Evolutionary conservation across 352 stramenopile genomes (phyloP).

Genomic region (Saprolegnia parasitica): DNA sequence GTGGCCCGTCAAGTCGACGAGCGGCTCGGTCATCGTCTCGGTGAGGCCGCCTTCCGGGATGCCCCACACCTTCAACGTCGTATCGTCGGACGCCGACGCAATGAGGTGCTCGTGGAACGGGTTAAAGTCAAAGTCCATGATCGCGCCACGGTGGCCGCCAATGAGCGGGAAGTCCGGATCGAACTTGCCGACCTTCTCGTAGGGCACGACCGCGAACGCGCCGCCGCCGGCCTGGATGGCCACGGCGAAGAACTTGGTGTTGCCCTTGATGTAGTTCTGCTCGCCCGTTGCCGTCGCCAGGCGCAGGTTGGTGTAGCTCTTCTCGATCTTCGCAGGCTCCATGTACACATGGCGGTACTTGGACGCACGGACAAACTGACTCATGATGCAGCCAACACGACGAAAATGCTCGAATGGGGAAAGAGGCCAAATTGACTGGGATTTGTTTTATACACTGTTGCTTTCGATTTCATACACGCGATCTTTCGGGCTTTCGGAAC

Average conservation of each 20-base stretch:
- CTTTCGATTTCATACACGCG: background rate
- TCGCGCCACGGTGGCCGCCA: conserved; percentile 92
- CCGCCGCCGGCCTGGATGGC: conserved; percentile 86
- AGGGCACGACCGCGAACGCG: conserved; percentile 91
- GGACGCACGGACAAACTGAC: conserved; percentile 93
- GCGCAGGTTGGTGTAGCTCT: conserved; percentile 88
- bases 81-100: conserved; percentile 95
- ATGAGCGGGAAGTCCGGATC: conserved; percentile 92
- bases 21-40: conserved; percentile 91
- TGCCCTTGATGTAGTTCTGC: conserved; percentile 99
- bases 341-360: conserved; percentile 99
- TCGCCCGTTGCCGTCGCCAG: conserved; percentile 97
- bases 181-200: conserved; percentile 94
- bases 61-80: conserved; percentile 97
- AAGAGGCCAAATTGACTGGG: conserved; percentile 26
- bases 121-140: conserved; percentile 99
- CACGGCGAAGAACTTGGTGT: conserved; percentile 99
- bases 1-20: conserved; percentile 96
- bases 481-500: background rate
- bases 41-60: conserved; percentile 93
- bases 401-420: conserved; percentile 29
- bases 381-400: conserved; percentile 58
- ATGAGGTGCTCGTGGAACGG: conserved; percentile 96
- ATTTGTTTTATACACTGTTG: conserved; percentile 4
- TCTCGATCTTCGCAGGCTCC: conserved; percentile 93